Evolutionary conservation across 129 eudicot species (phyloP), one percentile per base, ranked within the genome.

Genomic region (Arctium minus): DNA sequence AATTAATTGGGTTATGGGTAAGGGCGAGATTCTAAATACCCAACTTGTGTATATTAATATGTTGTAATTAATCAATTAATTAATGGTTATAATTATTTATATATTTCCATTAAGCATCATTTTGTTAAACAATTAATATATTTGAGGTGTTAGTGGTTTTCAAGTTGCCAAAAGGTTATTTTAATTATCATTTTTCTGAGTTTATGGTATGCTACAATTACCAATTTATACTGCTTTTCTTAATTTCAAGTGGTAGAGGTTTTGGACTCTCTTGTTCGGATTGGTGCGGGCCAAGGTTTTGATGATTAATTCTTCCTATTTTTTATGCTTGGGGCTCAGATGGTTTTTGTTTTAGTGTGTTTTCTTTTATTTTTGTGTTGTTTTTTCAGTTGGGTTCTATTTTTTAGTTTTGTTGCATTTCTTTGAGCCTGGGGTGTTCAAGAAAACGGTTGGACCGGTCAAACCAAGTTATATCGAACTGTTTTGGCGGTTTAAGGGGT

Each of bases 161-260:
- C 38, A 33, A 73, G 84, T 70, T 82, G 76, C 32, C 39, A 75
- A 82, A 82, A 75, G 56, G 38, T 76, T 38, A 36, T 17, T 75
- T 36, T 36, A 68, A 40, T 76, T 76, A 72, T 60, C 67, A 70
- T 48, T 77, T 31, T 70, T 48, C 35, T 50, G 72, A 83, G 86
- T 50, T 70, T 46, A 76, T 68, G 86, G 86, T 83, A 38, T 33
- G 82, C 82, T 76, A 77, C 78, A 77, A 5, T 48, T 83, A 77
- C 73, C 82, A 62, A 77, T 71, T 83, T 27, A 83, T 83, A 70
- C 62, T 37, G 38, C 15, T 69, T 81, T 67, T 75, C 9, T 17
- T 44, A 32, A 56, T 9, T 3, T 5, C 65, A 56, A 56, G 65
- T 17, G 65, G 8, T 53, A 53, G 18, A 0, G 22, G 5, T 13